Evolutionary conservation across 2,329 filamentous ascomycete species (phyloP).

Genomic region (Neofusicoccum sp.): DNA sequence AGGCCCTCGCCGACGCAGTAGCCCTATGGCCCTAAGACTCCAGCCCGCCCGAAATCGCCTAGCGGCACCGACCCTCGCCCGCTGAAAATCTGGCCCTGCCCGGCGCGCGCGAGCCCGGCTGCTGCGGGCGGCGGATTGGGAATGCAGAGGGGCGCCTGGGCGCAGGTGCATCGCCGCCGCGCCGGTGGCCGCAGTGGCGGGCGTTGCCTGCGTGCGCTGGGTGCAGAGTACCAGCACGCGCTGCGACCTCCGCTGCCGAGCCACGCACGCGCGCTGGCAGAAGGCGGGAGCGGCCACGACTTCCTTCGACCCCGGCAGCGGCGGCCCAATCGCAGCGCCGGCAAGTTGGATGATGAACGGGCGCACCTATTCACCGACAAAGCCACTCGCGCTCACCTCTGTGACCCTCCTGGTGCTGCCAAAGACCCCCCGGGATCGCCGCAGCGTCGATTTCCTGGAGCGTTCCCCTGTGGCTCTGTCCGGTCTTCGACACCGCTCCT

Average conservation of each 20-base stretch:
- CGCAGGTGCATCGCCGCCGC: not conserved
- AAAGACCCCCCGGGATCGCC: slow-evolving; percentile 16
- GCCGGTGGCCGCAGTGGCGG: not conserved
- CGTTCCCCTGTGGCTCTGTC: slow-evolving; percentile 1
- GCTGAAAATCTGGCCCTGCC: not conserved
- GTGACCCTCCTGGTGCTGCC: slow-evolving; percentile 13
- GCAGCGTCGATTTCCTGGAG: slow-evolving; percentile 16
- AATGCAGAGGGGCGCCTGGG: not conserved
- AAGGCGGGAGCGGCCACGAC: slow-evolving; percentile 5
- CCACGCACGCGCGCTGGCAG: slow-evolving; percentile 1
- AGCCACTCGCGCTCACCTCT: slow-evolving; percentile 10
- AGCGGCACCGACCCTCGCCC: not conserved
- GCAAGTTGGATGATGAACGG: not conserved
- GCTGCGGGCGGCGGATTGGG: not conserved
- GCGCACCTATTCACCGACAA: slow-evolving; percentile 19
- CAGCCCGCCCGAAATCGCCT: slow-evolving; percentile 13
- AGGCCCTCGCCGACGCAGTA: slow-evolving; percentile 8
- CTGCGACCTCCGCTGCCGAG: slow-evolving; percentile 8
- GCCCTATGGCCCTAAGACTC: slow-evolving; percentile 15
- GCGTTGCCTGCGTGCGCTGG: not conserved
- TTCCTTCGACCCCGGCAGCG: not conserved
- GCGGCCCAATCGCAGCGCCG: not conserved
- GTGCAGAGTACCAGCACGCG: slow-evolving; percentile 3
- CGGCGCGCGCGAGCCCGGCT: not conserved
- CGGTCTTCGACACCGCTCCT: not conserved